Conservation (phyloP, 768 basidiomycete genomes). For the Ramaria sp. region DNA sequence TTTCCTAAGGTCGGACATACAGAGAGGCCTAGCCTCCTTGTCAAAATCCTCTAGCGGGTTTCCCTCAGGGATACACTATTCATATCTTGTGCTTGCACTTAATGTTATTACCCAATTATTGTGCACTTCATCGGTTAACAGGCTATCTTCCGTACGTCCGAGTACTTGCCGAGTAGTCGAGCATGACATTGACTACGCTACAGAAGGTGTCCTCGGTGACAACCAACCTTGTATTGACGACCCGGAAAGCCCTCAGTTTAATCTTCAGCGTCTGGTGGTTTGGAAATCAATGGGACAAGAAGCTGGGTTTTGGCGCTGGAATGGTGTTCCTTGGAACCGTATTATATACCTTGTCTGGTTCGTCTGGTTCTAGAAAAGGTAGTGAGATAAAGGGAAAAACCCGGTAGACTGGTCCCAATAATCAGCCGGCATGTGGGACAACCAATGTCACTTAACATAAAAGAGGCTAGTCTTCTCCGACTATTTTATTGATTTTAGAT, state of each 20-base stretch:
- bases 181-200: background rate
- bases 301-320: constrained; percentile 52
- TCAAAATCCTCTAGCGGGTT: constrained; percentile 24
- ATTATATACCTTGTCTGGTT: constrained; percentile 33
- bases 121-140: constrained; percentile 80
- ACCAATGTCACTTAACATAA: too few species aligned
- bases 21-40: constrained; percentile 42
- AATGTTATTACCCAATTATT: constrained; percentile 68
- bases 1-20: constrained; percentile 46
- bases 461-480: too few species aligned
- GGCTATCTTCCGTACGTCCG: constrained; percentile 58
- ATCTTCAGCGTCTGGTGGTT: constrained; percentile 83
- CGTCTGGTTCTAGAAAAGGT: background rate
- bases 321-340: constrained; percentile 69
- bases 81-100: constrained; percentile 46
- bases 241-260: constrained; percentile 71
- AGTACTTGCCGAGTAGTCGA: background rate
- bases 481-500: too few species aligned
- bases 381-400: background rate
- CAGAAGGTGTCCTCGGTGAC: constrained; percentile 72
- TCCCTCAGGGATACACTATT: constrained; percentile 21
- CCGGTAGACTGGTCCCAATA: background rate
- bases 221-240: constrained; percentile 70
- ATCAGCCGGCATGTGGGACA: background rate
- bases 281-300: constrained; percentile 57